These are phyloP conservation scores for Yamadazyma membranifaciens DNA, from an alignment of 1,139 yeast genomes.

Conservation along the genomic window DNA sequence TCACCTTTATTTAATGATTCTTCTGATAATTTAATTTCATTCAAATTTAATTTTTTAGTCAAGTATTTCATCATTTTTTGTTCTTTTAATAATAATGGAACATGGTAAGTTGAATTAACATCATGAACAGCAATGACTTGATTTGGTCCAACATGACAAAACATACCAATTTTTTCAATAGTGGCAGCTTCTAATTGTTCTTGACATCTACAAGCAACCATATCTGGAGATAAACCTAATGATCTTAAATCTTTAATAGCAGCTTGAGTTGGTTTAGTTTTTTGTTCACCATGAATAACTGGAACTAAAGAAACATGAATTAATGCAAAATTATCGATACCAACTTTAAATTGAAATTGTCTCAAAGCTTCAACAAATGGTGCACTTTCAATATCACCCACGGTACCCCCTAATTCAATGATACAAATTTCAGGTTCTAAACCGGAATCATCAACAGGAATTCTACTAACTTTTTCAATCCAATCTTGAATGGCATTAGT, in stretches of 20 bases:
- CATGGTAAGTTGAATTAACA: constrained; percentile 96
- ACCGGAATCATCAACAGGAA: constrained; percentile 92
- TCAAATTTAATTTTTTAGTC: constrained; percentile 63
- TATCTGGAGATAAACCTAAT: constrained; percentile 90
- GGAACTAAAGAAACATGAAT: constrained; percentile 97
- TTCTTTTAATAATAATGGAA: constrained; percentile 85
- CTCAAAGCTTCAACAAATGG: constrained; percentile 98
- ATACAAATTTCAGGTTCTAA: constrained; percentile 91
- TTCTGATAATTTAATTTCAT: constrained; percentile 47
- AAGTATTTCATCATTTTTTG: constrained; percentile 82
- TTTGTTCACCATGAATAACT: constrained; percentile 97
- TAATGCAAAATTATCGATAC: constrained; percentile 88
- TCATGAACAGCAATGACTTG: constrained; percentile 98
- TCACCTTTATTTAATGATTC: constrained; percentile 66
- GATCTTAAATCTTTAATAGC: constrained; percentile 96
- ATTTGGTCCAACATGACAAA: constrained; percentile 96
- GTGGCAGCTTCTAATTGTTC: constrained; percentile 79
- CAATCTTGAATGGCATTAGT: constrained; percentile 98
- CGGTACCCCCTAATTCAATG: constrained; percentile 97
- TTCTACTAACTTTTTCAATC: constrained; percentile 88
- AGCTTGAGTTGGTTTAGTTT: constrained; percentile 99
- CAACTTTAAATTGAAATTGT: constrained; percentile 97
- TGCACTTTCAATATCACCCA: constrained; percentile 98
- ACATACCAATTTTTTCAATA: constrained; percentile 95
- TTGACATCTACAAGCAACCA: constrained; percentile 97